phyloP scores from a whole-genome alignment of 352 stramenopile genomes.

The Thalassiosira pacifica region DNA sequence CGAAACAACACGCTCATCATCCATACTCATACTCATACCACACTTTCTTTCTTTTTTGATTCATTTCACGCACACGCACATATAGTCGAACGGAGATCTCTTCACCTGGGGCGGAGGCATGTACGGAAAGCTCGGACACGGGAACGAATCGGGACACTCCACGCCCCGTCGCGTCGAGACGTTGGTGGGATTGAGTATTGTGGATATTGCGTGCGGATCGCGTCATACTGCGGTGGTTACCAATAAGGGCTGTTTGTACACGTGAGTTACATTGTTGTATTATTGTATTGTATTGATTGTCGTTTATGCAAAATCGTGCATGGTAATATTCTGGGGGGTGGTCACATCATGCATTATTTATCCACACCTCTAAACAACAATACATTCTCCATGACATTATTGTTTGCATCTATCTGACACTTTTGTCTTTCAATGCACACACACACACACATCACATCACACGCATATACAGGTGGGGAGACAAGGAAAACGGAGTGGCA shows the following conservation, averaged over 20 bases:
- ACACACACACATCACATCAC: no score
- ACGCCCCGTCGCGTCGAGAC: conserved; percentile 94
- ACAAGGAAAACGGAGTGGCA: conserved; percentile 96
- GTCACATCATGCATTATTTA: no score
- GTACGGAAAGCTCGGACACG: conserved; percentile 92
- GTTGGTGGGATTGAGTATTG: conserved; percentile 91
- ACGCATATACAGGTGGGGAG: conserved; percentile 92
- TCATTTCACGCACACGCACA: no score
- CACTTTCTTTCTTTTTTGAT: no score
- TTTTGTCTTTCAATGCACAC: no score
- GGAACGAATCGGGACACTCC: conserved; percentile 93
- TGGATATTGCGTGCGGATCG: conserved; percentile 94
- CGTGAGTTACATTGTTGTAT: conserved; percentile 81
- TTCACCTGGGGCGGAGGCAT: conserved; percentile 94
- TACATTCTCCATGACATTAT: background rate
- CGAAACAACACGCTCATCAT: no score
- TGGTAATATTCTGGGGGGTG: no score
- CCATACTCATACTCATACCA: no score
- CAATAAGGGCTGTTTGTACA: conserved; percentile 82
- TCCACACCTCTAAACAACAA: no score
- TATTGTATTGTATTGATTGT: conserved; percentile 40
- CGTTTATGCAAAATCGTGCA: no score
- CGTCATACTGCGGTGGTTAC: conserved; percentile 92
- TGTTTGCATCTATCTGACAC: no score
- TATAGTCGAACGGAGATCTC: conserved; percentile 92